phyloP scores from a whole-genome alignment of 2,329 filamentous ascomycete species.

The Pseudogymnoascus sp. region DNA sequence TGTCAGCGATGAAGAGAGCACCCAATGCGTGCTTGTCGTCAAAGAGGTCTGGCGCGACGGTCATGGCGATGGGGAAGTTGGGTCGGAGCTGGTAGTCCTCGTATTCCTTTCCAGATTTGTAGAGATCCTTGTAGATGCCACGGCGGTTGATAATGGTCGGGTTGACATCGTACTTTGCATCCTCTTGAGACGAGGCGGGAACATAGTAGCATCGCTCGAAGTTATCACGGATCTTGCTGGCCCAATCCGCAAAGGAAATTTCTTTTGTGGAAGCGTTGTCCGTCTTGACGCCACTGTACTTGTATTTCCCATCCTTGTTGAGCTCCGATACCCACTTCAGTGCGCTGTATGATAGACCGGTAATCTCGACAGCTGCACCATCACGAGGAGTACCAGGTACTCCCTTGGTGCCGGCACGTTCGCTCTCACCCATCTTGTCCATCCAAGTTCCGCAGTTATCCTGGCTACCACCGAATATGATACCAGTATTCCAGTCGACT shows the following conservation, averaged over 20 bases:
- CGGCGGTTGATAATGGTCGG: conserved; percentile 72
- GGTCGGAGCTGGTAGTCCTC: conserved; percentile 94
- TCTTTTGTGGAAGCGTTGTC: conserved; percentile 42
- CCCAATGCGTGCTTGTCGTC: conserved; percentile 66
- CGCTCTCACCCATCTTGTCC: conserved; percentile 99
- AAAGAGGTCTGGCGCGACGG: conserved; percentile 83
- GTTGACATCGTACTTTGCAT: conserved; percentile 73
- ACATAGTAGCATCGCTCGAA: conserved; percentile 93
- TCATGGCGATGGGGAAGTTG: conserved; percentile 95
- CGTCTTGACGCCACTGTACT: conserved; percentile 63
- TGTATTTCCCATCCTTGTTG: conserved; percentile 59
- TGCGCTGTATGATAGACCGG: conserved; percentile 83
- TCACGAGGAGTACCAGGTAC: conserved; percentile 94
- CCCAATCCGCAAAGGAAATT: conserved; percentile 73
- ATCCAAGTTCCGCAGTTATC: conserved; percentile 98
- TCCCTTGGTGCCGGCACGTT: conserved; percentile 83
- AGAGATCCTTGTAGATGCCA: conserved; percentile 97
- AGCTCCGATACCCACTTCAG: conserved; percentile 70
- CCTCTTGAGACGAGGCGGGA: conserved; percentile 60
- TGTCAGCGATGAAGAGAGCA: conserved; percentile 73
- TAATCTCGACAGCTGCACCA: conserved; percentile 91
- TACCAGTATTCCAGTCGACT: conserved; percentile 83
- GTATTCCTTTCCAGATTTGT: conserved; percentile 87
- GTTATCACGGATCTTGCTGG: conserved; percentile 66
- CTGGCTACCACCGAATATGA: conserved; percentile 92